Conservation (phyloP, 352 stramenopile species). For the Globisporangium mamillatum region DNA sequence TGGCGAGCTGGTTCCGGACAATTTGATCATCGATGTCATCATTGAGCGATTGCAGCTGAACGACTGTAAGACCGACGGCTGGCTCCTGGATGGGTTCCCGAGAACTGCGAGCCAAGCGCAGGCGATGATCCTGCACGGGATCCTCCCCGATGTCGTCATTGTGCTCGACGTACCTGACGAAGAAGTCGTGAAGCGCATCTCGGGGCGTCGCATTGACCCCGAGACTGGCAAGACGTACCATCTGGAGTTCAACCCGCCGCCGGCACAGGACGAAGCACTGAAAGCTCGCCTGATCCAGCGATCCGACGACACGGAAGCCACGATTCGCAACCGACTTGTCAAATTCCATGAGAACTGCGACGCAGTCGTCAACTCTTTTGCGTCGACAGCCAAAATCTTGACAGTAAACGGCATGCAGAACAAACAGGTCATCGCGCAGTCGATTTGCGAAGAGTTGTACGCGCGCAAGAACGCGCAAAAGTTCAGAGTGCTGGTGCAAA, state of each 20-base stretch:
- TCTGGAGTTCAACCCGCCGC: constrained; percentile 95
- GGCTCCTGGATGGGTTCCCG: constrained; percentile 93
- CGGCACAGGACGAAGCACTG: constrained; percentile 51
- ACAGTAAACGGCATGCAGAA: constrained; percentile 47
- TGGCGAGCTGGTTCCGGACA: constrained; percentile 47
- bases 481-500: constrained; percentile 33
- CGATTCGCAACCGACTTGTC: constrained; percentile 84
- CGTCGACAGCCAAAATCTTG: constrained; percentile 28
- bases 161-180: constrained; percentile 94
- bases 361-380: constrained; percentile 45
- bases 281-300: constrained; percentile 81
- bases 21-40: constrained; percentile 48
- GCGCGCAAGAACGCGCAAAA: constrained; percentile 41
- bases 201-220: constrained; percentile 93
- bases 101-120: constrained; percentile 81
- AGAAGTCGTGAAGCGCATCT: constrained; percentile 95
- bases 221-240: constrained; percentile 95
- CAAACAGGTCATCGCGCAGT: constrained; percentile 37
- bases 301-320: constrained; percentile 92
- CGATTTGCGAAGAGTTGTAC: constrained; percentile 32
- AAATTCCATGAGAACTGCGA: constrained; percentile 84
- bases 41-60: constrained; percentile 72
- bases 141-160: constrained; percentile 89
- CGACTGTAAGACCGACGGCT: constrained; percentile 80
- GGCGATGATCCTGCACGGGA: constrained; percentile 72